Evolutionary conservation across 768 basidiomycete genomes (phyloP).

Genomic region (Rhodocollybia butyracea): DNA sequence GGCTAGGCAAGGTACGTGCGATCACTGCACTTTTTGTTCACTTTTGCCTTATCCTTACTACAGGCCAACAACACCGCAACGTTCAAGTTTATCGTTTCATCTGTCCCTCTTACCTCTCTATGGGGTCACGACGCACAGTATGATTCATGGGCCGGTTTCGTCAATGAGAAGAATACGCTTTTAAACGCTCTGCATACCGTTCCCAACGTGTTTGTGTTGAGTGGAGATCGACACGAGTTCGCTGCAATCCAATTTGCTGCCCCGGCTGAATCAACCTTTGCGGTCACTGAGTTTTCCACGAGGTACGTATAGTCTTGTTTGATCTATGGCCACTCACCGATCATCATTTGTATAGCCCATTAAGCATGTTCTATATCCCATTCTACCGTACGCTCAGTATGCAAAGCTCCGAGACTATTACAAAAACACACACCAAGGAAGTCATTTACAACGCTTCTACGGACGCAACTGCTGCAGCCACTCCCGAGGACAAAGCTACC

Average conservation of each 20-base stretch:
- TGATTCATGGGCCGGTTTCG: constrained; percentile 73
- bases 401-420: constrained; percentile 41
- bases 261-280: constrained; percentile 29
- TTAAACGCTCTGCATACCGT: constrained; percentile 58
- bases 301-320: constrained; percentile 16
- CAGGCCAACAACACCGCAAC: constrained; percentile 67
- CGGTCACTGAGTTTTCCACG: constrained; percentile 64
- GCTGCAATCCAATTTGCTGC: constrained; percentile 62
- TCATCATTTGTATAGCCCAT: constrained; percentile 34
- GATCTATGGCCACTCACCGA: not conserved
- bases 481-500: not conserved
- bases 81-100: constrained; percentile 76
- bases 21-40: not conserved
- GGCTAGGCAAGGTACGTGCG: constrained; percentile 52
- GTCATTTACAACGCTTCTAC: not conserved
- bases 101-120: constrained; percentile 72
- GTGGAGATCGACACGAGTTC: constrained; percentile 79
- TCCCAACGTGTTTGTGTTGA: constrained; percentile 67
- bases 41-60: not conserved
- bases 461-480: not conserved
- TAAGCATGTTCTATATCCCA: constrained; percentile 70
- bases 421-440: constrained; percentile 23
- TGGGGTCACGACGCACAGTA: constrained; percentile 60
- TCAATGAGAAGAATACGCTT: constrained; percentile 54
- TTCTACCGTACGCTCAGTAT: constrained; percentile 49